Percentiles rank a stretch among this genome's conserved stretches.
phyloP scores from a whole-genome alignment of 768 basidiomycete genomes.

The Leccinum truebloodii region DNA sequence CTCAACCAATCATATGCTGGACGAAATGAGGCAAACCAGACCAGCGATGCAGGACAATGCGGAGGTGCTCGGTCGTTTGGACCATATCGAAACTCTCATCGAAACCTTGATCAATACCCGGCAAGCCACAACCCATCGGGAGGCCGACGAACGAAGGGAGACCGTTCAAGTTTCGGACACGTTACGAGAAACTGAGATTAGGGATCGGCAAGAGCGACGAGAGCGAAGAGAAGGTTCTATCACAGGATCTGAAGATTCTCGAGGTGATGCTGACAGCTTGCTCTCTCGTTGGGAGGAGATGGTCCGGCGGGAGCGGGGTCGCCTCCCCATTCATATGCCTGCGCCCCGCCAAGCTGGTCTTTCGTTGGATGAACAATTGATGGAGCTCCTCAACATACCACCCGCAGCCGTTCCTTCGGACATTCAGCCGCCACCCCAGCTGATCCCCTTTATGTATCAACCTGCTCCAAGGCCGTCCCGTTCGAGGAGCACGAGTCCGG shows the following conservation, averaged over 20 bases:
- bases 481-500: slow-evolving; percentile 45
- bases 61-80: slow-evolving; percentile 36
- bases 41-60: slow-evolving; percentile 41
- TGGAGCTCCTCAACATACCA: slow-evolving; percentile 56
- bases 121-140: slow-evolving; percentile 1
- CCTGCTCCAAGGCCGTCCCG: slow-evolving; percentile 42
- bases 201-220: slow-evolving; percentile 11
- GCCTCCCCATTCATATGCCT: slow-evolving; percentile 45
- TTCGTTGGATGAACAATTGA: slow-evolving; percentile 59
- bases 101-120: slow-evolving; percentile 10
- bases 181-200: slow-evolving; percentile 13
- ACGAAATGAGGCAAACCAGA: slow-evolving; percentile 56
- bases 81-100: slow-evolving; percentile 27
- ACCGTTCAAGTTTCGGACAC: slow-evolving; percentile 17
- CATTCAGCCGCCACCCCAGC: slow-evolving; percentile 49
- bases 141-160: slow-evolving; percentile 15
- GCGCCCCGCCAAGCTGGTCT: slow-evolving; percentile 44
- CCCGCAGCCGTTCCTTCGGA: slow-evolving; percentile 40
- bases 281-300: slow-evolving; percentile 30
- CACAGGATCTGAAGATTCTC: slow-evolving; percentile 32
- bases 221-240: slow-evolving; percentile 24
- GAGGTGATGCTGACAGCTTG: slow-evolving; percentile 28
- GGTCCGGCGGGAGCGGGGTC: slow-evolving; percentile 26
- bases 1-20: slow-evolving; percentile 58
- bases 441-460: slow-evolving; percentile 57